These are phyloP conservation scores for Calonectria honghensis DNA, from an alignment of 2,329 filamentous ascomycete species.

Conservation along the genomic window DNA sequence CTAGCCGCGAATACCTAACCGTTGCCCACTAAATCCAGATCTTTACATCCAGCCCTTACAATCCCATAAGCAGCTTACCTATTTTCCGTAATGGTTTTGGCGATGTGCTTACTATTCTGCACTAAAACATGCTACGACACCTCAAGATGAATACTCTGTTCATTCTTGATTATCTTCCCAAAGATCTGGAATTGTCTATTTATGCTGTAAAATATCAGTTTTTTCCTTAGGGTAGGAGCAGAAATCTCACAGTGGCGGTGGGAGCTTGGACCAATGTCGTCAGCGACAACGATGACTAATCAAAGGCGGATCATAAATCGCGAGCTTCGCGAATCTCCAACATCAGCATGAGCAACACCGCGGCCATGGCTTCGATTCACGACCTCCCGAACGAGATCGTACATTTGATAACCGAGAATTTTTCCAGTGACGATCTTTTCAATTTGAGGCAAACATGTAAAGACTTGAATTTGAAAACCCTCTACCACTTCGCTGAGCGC, in stretches of 20 bases:
- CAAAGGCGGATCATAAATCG: background rate
- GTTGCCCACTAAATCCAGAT: no score
- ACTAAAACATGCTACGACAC: no score
- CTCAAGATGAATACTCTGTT: no score
- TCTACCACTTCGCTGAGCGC: background rate
- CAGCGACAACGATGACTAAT: background rate
- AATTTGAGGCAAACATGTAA: conserved; percentile 1
- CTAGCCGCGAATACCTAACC: no score
- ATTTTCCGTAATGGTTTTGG: no score
- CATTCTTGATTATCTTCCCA: no score
- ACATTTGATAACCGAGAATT: background rate
- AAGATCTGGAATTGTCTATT: no score
- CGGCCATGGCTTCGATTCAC: background rate
- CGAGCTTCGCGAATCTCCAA: background rate
- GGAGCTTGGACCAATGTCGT: background rate
- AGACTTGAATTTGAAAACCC: background rate
- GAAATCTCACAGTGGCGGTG: background rate
- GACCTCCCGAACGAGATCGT: background rate
- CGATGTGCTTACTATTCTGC: no score
- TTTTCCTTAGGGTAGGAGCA: background rate
- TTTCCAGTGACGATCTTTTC: background rate
- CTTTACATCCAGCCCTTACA: no score
- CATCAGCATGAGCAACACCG: background rate
- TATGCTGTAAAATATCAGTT: no score
- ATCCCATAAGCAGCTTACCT: no score